Evolutionary conservation across 495 filamentous ascomycete genomes (phyloP).

Genomic region (Penicillium turbatum): DNA sequence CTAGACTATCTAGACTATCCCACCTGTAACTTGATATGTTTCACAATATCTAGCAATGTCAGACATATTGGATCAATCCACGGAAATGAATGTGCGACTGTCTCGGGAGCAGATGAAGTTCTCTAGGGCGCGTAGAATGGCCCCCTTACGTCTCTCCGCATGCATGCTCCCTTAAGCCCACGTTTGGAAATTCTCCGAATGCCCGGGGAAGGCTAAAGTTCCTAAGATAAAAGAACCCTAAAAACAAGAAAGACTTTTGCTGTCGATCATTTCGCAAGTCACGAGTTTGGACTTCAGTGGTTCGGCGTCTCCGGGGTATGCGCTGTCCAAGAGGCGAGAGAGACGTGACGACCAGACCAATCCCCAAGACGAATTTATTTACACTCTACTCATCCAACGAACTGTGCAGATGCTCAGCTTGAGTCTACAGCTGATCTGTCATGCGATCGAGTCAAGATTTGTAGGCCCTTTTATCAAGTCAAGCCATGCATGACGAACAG

Average conservation of each 20-base stretch:
- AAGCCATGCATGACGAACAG: slow-evolving; percentile 3
- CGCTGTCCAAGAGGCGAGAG: slow-evolving; percentile 25
- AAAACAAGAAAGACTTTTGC: background rate
- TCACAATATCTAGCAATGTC: background rate
- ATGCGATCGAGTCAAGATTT: background rate
- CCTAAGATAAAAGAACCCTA: background rate
- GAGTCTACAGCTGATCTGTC: slow-evolving; percentile 4
- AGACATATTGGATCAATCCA: background rate
- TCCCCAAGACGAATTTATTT: background rate
- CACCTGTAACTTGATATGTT: background rate
- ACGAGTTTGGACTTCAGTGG: background rate
- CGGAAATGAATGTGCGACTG: background rate
- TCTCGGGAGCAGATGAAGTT: background rate
- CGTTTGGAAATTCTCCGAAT: slow-evolving; percentile 26
- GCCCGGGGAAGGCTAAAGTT: slow-evolving; percentile 1
- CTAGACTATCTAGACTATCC: background rate
- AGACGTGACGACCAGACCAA: slow-evolving; percentile 14
- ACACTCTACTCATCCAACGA: background rate
- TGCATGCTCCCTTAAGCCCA: slow-evolving; percentile 10
- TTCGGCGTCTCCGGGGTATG: slow-evolving; percentile 30
- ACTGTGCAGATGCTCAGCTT: slow-evolving; percentile 8
- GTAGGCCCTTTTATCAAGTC: background rate
- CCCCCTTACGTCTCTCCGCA: slow-evolving; percentile 5
- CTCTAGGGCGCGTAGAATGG: background rate
- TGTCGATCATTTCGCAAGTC: background rate